A percentile compares a stretch with the other conserved stretches of the same genome.
phyloP scores from a whole-genome alignment of 495 filamentous ascomycete species.

The Hyaloscypha bicolor region DNA sequence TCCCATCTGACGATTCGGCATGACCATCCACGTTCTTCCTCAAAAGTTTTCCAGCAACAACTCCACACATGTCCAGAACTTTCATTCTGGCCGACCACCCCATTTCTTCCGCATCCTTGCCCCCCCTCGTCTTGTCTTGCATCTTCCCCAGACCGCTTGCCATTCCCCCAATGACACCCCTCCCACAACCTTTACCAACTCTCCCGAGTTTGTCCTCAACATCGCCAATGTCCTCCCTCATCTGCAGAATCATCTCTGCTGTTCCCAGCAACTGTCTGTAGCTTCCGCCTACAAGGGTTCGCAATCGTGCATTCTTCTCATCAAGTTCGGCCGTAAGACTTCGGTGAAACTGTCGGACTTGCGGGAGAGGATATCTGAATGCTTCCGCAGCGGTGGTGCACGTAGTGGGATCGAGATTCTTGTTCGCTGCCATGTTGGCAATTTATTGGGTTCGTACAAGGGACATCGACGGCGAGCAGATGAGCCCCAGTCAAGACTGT shows the following conservation, averaged over 20 bases:
- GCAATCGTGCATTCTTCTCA: constrained; percentile 84
- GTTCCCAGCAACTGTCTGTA: constrained; percentile 93
- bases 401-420: constrained; percentile 25
- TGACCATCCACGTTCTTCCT: constrained; percentile 5
- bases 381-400: constrained; percentile 26
- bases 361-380: constrained; percentile 50
- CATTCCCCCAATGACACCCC: constrained; percentile 69
- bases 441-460: background rate
- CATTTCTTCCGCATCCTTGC: constrained; percentile 26
- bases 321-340: constrained; percentile 58
- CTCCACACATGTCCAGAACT: constrained; percentile 43
- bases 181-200: constrained; percentile 79
- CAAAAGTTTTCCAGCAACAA: constrained; percentile 41
- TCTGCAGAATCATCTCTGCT: constrained; percentile 86
- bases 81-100: constrained; percentile 40
- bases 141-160: constrained; percentile 63
- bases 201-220: constrained; percentile 70
- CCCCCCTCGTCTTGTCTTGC: constrained; percentile 50
- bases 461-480: background rate
- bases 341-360: constrained; percentile 62
- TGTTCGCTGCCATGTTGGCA: constrained; percentile 28
- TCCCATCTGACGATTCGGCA: constrained; percentile 41
- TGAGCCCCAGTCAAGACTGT: background rate
- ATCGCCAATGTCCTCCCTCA: constrained; percentile 75
- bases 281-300: constrained; percentile 88